Evolutionary conservation across 2,329 filamentous ascomycete species (phyloP), one percentile per base, ranked within the genome.

Genomic region (Sporothrix brunneoviolacea): DNA sequence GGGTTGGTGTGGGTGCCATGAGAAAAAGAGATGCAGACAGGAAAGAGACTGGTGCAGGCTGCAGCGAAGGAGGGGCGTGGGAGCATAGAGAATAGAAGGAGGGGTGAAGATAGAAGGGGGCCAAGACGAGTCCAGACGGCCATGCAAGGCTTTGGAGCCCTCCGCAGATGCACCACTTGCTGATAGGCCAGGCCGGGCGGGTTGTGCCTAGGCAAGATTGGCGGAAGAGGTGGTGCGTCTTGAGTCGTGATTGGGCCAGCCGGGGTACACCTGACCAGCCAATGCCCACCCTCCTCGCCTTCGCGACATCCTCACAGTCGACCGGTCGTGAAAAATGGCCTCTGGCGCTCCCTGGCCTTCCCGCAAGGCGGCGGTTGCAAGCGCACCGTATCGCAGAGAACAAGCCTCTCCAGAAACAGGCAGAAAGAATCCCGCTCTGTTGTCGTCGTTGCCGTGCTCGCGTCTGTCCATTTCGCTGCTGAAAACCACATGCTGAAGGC

Each of bases 221-320:
- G 46, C 28, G 16, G n/a, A 12, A 16, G 19, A 12, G 54, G 52
- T 52, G 52, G 41, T 30, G 36, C 16, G 37, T 9, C 41, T 40
- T 18, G 27, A 8, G 12, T 35, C 42, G 32, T 53, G 47, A 56
- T 56, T 56, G 52, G 54, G 16, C 19, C 16, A 24, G 13, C 4
- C 2, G 2, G 4, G 19, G 40, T 35, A 33, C 54, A 54, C 44
- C 37, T 56, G 54, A 56, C 54, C 52, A 39, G 28, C 37, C 44
- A 39, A 43, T 52, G 50, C 53, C 55, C 55, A 56, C 52, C 52
- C 40, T 35, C 47, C 38, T 33, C 32, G 21, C 21, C n/a, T 22
- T 28, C 9, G 21, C 36, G 42, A 45, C 41, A 19, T 35, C 9
- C 18, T 45, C 24, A 28, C n/a, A n/a, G n/a, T n/a, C n/a, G n/a